These are phyloP conservation scores for Abrus pulchellus DNA, from an alignment of 306 rosid genomes.

Conservation along the genomic window DNA sequence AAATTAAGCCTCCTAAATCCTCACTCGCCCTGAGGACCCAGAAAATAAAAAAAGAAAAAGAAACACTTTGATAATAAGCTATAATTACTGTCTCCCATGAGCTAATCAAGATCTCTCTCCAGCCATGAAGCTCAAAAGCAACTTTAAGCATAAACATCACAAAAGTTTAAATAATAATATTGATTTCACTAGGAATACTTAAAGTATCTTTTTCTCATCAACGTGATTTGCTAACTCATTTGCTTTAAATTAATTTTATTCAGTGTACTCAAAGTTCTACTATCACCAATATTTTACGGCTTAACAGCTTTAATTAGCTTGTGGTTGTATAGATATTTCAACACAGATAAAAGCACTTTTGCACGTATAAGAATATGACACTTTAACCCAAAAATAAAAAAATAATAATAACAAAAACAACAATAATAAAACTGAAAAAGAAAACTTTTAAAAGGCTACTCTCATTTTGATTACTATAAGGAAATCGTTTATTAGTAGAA, in stretches of 20 bases:
- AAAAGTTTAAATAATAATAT: neutral
- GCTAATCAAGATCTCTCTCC: constrained; percentile 39
- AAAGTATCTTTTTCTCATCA: neutral
- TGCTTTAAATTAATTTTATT: neutral
- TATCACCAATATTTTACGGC: neutral
- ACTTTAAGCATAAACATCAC: constrained; percentile 22
- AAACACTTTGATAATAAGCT: constrained; percentile 2
- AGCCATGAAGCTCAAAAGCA: constrained; percentile 39
- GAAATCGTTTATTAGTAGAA: no score
- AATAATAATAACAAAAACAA: no score
- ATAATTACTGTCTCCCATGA: constrained; percentile 68
- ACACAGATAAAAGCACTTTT: no score
- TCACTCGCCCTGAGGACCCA: neutral
- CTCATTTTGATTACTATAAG: neutral
- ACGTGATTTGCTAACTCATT: neutral
- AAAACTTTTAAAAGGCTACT: neutral
- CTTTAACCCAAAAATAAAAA: neutral
- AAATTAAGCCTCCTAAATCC: constrained; percentile 7
- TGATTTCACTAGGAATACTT: neutral
- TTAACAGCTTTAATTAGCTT: neutral
- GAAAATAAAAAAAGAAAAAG: neutral
- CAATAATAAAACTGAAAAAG: neutral
- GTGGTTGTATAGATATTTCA: neutral
- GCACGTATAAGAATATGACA: no score
- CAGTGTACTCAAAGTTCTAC: neutral